Conservation (phyloP, 2,329 filamentous ascomycete genomes). For the Sphaerulina vaccinii region DNA sequence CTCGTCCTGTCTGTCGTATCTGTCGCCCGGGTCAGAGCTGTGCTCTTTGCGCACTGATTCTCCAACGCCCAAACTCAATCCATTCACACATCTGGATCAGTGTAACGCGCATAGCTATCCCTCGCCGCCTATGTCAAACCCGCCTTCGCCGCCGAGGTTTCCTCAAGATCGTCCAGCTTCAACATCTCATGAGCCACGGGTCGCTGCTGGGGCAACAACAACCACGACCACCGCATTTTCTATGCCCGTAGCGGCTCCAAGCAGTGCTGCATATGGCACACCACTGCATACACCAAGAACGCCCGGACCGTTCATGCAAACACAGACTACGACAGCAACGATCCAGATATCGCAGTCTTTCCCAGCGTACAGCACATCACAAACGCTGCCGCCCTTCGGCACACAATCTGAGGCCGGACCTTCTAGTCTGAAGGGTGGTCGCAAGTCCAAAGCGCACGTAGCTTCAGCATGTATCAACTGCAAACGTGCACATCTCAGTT, state of each 20-base stretch:
- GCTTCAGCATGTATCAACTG: slow-evolving; percentile 83
- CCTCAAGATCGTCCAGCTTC: slow-evolving; percentile 20
- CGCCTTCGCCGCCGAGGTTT: slow-evolving; percentile 42
- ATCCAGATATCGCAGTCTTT: neutral
- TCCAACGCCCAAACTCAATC: slow-evolving; percentile 24
- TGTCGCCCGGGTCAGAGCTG: neutral
- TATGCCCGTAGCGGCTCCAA: slow-evolving; percentile 23
- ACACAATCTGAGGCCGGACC: slow-evolving; percentile 1
- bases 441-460: slow-evolving; percentile 62
- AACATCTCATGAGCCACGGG: slow-evolving; percentile 6
- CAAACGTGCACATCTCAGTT: slow-evolving; percentile 75
- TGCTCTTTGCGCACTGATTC: slow-evolving; percentile 10
- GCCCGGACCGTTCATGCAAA: neutral
- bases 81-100: slow-evolving; percentile 7
- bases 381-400: slow-evolving; percentile 4
- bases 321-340: neutral
- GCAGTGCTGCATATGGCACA: slow-evolving; percentile 11
- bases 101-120: slow-evolving; percentile 38
- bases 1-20: neutral
- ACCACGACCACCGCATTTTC: slow-evolving; percentile 11
- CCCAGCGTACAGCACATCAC: slow-evolving; percentile 13
- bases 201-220: slow-evolving; percentile 10
- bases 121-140: slow-evolving; percentile 54
- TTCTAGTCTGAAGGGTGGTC: slow-evolving; percentile 21
- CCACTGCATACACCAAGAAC: slow-evolving; percentile 12